These are phyloP conservation scores for Tuber brumale DNA, from an alignment of 495 filamentous ascomycete species.

Conservation along the genomic window DNA sequence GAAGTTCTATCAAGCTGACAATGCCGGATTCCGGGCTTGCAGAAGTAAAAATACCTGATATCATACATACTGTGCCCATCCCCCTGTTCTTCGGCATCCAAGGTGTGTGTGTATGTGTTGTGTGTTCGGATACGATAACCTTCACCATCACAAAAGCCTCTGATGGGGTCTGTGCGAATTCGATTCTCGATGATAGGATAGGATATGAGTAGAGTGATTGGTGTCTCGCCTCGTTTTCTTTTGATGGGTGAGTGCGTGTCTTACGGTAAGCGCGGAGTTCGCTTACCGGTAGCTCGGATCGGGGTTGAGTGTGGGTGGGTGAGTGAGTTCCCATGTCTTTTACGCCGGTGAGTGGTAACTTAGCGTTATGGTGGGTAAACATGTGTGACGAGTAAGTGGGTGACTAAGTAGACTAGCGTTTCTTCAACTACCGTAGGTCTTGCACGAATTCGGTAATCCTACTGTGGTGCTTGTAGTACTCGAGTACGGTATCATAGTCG, in stretches of 20 bases:
- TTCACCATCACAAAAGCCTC: background rate
- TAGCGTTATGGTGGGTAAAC: background rate
- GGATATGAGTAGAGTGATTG: background rate
- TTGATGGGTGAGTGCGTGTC: background rate
- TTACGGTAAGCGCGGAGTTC: background rate
- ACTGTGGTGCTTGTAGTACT: background rate
- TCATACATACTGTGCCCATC: too few species aligned
- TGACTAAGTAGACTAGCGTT: background rate
- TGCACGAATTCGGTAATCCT: background rate
- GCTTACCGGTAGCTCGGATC: background rate
- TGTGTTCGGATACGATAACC: background rate
- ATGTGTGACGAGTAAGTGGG: background rate
- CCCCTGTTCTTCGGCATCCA: background rate
- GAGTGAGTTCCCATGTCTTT: background rate
- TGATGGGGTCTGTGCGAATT: background rate
- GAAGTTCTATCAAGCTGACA: background rate
- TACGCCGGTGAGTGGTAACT: background rate
- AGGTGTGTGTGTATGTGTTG: too few species aligned
- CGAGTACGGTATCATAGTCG: too few species aligned
- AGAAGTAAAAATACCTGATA: too few species aligned
- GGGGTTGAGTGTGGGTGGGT: background rate
- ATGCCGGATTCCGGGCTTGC: background rate
- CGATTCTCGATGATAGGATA: background rate
- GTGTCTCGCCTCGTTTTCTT: slow-evolving; percentile 1
- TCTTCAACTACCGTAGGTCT: background rate